Evolutionary conservation across 2,329 filamentous ascomycete genomes (phyloP), one percentile per base, ranked within the genome.

Genomic region (Talaromyces rugulosus): DNA sequence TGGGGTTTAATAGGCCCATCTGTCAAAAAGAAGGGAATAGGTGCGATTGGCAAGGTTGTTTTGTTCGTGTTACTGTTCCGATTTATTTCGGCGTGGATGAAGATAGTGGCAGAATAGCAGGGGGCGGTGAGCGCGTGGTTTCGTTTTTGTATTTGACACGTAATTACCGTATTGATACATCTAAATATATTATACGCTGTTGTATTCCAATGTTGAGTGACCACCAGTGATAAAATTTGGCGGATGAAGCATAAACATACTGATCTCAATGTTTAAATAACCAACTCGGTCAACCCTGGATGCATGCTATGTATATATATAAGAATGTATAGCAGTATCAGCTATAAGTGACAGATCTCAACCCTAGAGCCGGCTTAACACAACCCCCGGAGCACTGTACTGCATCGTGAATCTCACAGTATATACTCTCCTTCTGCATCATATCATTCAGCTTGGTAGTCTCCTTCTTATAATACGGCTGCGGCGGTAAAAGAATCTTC

Each of bases 391-490:
- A 18, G 33, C 56, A 59, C 3, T 52, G n/a, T 14, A 50, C 58
- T 40, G 59, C 62, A 36, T 62, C 62, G 16, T 62, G 58, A 59
- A 75, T 68, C 62, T 65, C 66, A 67, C 74, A 75, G 40, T 72
- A 67, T 61, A 75, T 71, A 28, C 72, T 72, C 62, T 69, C 70
- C 65, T 67, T 69, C 50, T 67, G 62, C 64, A 76, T 67, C 62
- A 72, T 70, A 6, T 67, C 65, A 59, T 68, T 69, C 14, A 76
- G 64, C 28, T 62, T 65, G 16, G 64, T 61, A 33, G 75, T 61
- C 66, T 74, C 73, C 56, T 71, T 67, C 16, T 64, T 60, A 62
- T 75, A 76, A 54, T 75, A 75, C 18, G 69, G 68, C 65, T 75
- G 73, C 47, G 67, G 67, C 33, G 73, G 73, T 42, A 76, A 61